Percentiles rank a stretch among this genome's conserved stretches.
Conservation (phyloP, 345 rosid species). For the Aurinia saxatilis region DNA sequence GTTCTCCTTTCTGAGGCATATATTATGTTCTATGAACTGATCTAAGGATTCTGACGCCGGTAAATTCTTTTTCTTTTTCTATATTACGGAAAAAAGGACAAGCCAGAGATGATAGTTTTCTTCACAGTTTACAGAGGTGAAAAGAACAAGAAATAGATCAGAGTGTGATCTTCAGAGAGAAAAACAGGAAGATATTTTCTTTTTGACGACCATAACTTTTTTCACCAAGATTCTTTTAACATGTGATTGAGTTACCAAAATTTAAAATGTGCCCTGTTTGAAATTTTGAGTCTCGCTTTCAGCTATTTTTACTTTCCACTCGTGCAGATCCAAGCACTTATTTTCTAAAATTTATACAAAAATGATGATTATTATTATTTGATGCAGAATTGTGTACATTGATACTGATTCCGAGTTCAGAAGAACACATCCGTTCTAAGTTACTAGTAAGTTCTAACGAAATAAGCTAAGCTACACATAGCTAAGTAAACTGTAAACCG, state of each 20-base stretch:
- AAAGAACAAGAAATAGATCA: neutral
- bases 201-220: neutral
- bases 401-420: neutral
- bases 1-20: slow-evolving; percentile 73
- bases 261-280: neutral
- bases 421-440: neutral
- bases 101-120: too few relatives aligned
- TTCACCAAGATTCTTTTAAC: neutral
- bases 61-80: neutral
- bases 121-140: too few relatives aligned
- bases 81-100: neutral
- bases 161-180: neutral
- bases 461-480: neutral
- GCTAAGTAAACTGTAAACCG: neutral
- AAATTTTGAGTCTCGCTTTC: neutral
- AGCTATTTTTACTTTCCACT: neutral
- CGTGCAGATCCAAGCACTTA: too few relatives aligned
- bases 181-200: neutral
- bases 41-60: neutral
- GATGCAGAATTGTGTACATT: neutral
- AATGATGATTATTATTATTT: too few relatives aligned
- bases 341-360: too few relatives aligned
- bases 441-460: neutral
- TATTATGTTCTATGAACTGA: slow-evolving; percentile 59
- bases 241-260: neutral